A percentile compares a stretch with the other conserved stretches of the same genome.
These are phyloP conservation scores for Rutstroemia sp. DNA, from an alignment of 2,329 filamentous ascomycete species.

Conservation along the genomic window DNA sequence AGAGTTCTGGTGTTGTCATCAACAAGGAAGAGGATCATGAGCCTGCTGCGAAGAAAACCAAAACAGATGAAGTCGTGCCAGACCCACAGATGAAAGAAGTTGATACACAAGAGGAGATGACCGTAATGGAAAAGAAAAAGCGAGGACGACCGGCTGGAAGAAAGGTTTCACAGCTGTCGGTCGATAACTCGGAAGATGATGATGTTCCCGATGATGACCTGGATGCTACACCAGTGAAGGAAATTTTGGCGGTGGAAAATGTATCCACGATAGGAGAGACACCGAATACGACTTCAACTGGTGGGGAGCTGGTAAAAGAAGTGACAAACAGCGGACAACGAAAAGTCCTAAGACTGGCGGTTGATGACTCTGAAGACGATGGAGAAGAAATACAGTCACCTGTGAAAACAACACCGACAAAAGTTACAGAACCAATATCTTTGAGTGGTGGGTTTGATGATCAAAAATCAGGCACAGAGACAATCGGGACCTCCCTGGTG, in stretches of 20 bases:
- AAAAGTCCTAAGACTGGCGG: too few species aligned
- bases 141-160: neutral
- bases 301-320: too few species aligned
- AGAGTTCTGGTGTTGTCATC: neutral
- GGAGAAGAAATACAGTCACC: too few species aligned
- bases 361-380: too few species aligned
- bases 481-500: too few species aligned
- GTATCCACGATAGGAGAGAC: neutral
- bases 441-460: too few species aligned
- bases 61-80: neutral
- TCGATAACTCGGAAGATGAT: neutral
- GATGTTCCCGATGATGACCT: neutral
- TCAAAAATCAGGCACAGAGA: too few species aligned
- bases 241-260: neutral
- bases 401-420: too few species aligned
- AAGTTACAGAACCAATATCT: too few species aligned
- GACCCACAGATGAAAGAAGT: neutral
- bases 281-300: neutral
- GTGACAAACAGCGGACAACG: too few species aligned
- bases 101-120: neutral
- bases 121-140: neutral
- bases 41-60: neutral
- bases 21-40: neutral
- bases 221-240: neutral
- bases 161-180: neutral